Evolutionary conservation across 164 flowering plant genomes (phyloP), one percentile per base, ranked within the genome.

Genomic region (Macadamia tetraphylla): DNA sequence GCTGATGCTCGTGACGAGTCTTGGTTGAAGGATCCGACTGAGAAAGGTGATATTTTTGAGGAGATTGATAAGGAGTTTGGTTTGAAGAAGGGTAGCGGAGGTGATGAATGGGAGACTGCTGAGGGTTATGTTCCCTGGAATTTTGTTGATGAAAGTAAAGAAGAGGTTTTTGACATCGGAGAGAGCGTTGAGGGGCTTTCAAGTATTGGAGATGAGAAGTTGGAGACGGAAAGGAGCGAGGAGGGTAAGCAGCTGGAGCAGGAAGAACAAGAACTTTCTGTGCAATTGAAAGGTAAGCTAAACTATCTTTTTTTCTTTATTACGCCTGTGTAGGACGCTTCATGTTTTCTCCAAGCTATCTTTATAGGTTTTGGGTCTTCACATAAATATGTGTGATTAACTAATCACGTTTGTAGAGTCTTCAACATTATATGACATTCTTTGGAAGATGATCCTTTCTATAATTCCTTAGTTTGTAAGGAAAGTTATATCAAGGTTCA

Each of bases 81-180:
- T 56, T 32, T 64, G 30, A 60, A 59, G 49, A 55, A 58, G 63
- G 56, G 10, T 12, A 70, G 18, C 15, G 51, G 40, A 29, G 61
- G n/a, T 23, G 72, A 67, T 48, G 76, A 65, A n/a, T 73, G 76
- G 80, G 65, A 67, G 61, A 67, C 69, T 9, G 74, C 71, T 1
- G 70, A 65, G 49, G 73, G 77, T 7, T 74, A 62, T 66, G 63
- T 52, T 58, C 73, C 77, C 0, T 78, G 80, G 80, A 78, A 56
- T 53, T 69, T 78, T 32, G 80, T 29, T 9, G 75, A 64, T 13
- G 77, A 74, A 11, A 72, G 46, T 51, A 60, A 68, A 31, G 70
- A 58, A 29, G 75, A 69, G 61, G 58, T 77, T 46, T 71, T 71
- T 35, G 71, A 69, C 59, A 30, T 74, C 15, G 73, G 68, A 29